Evolutionary conservation across 129 eudicot species (phyloP), one percentile per base, ranked within the genome.

Genomic region (Calendula officinalis): DNA sequence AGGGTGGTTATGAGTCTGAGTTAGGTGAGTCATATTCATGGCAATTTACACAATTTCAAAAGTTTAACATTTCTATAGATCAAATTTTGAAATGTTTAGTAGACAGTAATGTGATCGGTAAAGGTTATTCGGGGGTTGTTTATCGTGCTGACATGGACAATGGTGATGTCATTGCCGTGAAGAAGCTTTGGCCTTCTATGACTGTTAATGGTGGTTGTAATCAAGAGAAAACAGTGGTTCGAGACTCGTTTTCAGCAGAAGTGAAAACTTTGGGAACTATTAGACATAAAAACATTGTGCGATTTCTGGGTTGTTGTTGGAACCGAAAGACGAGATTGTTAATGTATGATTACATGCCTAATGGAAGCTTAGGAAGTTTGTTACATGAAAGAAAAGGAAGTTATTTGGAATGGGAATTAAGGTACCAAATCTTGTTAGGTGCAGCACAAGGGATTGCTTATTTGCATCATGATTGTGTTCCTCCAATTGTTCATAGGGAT

Each of bases 391-490:
- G 71, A 64, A 75, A 36, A 62, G 68, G 43, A 54, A 42, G 51
- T 35, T 49, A 53, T 42, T 66, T 82, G 58, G 84, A 82, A 41
- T 82, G 84, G 88, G 83, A 82, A 58, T 80, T 78, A 47, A 82
- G 88, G 80, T 82, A 71, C 53, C 70, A 79, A 4, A 75, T 82
- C 47, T 75, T 82, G 61, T 52, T 82, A 9, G 84, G 84, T 42
- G 77, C 84, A 48, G 88, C 84, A 56, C 78, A 82, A 32, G 88
- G 88, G 13, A 56, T 82, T 62, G 84, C 81, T 67, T 82, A 82
- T 67, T 83, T 82, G 22, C 88, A 82, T 75, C 88, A 82, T 55
- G 88, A 82, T 56, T 82, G 88, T 55, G 77, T 64, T 60, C 84
- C 88, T 78, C 79, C 88, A 12, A 82, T 82, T 46, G 71, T 82